Evolutionary conservation across 805 yeast species (phyloP).

Genomic region (Ogataea zsoltii): DNA sequence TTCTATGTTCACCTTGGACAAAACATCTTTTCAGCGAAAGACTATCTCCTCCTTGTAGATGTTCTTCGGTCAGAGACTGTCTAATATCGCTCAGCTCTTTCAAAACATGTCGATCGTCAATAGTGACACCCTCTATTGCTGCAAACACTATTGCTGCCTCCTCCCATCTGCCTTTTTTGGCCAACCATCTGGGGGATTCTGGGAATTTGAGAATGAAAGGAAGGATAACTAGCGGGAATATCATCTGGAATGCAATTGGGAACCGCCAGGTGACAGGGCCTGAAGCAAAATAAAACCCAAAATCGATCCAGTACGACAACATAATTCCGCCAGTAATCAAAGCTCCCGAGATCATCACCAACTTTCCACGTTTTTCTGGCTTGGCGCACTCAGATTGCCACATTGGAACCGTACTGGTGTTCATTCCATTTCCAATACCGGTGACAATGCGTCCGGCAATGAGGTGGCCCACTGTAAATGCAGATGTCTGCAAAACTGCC

Average conservation of each 20-base stretch:
- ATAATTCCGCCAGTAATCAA: constrained; percentile 27
- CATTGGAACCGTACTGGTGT: constrained; percentile 36
- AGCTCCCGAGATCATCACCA: constrained; percentile 31
- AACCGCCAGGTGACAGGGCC: constrained; percentile 34
- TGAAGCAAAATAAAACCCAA: constrained; percentile 35
- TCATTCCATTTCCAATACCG: constrained; percentile 37
- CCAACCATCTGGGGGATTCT: constrained; percentile 47
- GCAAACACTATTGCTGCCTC: constrained; percentile 45
- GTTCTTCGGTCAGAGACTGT: constrained; percentile 19
- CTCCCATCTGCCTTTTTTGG: constrained; percentile 39
- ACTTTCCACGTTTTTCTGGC: constrained; percentile 33
- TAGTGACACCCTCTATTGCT: constrained; percentile 38
- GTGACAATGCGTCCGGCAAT: constrained; percentile 34
- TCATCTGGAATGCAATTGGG: constrained; percentile 37
- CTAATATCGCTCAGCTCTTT: constrained; percentile 21
- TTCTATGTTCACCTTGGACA: constrained; percentile 41
- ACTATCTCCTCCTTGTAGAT: constrained; percentile 22
- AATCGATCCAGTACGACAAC: constrained; percentile 38
- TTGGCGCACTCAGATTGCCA: constrained; percentile 36
- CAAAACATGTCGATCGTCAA: constrained; percentile 15
- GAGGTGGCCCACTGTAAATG: constrained; percentile 23
- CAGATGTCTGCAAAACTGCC: constrained; percentile 24
- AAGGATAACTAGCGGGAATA: constrained; percentile 21
- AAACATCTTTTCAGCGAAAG: constrained; percentile 32
- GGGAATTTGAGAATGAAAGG: constrained; percentile 30